phyloP scores from a whole-genome alignment of 495 filamentous ascomycete genomes.

The Penicillium cataractarum region DNA sequence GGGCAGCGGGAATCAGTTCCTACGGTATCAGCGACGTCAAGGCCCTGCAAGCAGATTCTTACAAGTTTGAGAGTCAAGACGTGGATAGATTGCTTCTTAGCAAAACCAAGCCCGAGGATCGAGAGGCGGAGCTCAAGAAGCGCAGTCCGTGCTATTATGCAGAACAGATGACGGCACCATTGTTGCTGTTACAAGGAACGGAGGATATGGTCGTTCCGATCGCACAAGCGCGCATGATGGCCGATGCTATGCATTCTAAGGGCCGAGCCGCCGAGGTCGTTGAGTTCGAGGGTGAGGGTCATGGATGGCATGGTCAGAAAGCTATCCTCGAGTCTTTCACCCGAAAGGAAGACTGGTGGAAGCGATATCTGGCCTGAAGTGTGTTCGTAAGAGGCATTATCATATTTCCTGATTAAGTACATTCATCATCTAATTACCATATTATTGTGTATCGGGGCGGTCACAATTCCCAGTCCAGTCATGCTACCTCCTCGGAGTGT shows the following conservation, averaged over 20 bases:
- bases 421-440: too few species aligned
- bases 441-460: too few species aligned
- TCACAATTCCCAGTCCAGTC: too few species aligned
- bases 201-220: conserved; percentile 52
- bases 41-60: conserved; percentile 44
- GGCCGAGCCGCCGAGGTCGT: conserved; percentile 47
- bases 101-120: conserved; percentile 32
- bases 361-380: conserved; percentile 25
- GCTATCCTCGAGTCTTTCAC: conserved; percentile 30
- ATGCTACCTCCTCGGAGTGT: too few species aligned
- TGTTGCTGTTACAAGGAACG: conserved; percentile 53
- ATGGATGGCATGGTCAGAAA: conserved; percentile 38
- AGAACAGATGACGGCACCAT: conserved; percentile 45
- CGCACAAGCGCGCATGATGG: conserved; percentile 49
- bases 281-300: conserved; percentile 52
- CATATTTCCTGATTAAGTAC: background rate
- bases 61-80: conserved; percentile 58
- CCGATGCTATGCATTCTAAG: conserved; percentile 35
- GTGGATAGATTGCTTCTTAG: conserved; percentile 42
- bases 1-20: conserved; percentile 45
- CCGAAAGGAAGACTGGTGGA: conserved; percentile 34
- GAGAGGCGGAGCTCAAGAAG: conserved; percentile 38
- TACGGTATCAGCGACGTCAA: conserved; percentile 52
- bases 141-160: conserved; percentile 51
- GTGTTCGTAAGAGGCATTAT: too few species aligned